These are phyloP conservation scores for Phytophthora fragariaefolia DNA, from an alignment of 352 stramenopile species.

Conservation along the genomic window DNA sequence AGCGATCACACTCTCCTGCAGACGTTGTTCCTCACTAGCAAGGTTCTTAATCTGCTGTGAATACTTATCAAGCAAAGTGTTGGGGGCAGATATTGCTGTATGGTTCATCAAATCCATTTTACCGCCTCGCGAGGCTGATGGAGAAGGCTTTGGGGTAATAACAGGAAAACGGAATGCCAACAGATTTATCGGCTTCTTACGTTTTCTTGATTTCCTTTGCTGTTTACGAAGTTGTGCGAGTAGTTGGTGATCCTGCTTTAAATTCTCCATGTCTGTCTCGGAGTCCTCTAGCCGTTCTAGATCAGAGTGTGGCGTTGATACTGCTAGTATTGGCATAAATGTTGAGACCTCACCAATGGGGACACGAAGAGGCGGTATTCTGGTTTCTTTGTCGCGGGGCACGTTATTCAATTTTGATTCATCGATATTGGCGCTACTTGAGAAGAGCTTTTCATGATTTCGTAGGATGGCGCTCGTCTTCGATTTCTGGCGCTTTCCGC, in stretches of 20 bases:
- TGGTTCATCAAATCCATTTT: slow-evolving; percentile 2
- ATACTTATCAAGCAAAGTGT: slow-evolving; percentile 18
- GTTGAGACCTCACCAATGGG: background rate
- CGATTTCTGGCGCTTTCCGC: background rate
- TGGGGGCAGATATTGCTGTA: background rate
- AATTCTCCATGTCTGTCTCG: slow-evolving; percentile 2
- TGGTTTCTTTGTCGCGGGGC: background rate
- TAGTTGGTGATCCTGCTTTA: slow-evolving; percentile 25
- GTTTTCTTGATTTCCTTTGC: slow-evolving; percentile 18
- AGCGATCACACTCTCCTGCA: slow-evolving; percentile 44
- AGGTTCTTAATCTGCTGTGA: slow-evolving; percentile 22
- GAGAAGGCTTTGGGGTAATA: slow-evolving; percentile 8
- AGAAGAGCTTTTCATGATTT: slow-evolving; percentile 26
- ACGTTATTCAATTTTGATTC: slow-evolving; percentile 15
- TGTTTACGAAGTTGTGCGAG: slow-evolving; percentile 7
- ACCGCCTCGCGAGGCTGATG: background rate
- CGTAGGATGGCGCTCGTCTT: slow-evolving; percentile 14
- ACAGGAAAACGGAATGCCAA: slow-evolving; percentile 28
- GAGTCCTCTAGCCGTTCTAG: slow-evolving; percentile 6
- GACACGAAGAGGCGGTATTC: background rate
- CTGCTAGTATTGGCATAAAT: slow-evolving; percentile 3
- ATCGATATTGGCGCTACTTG: background rate
- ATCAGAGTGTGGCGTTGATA: background rate
- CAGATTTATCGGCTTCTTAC: slow-evolving; percentile 21
- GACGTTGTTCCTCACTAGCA: slow-evolving; percentile 25